Evolutionary conservation across 73 alveolate genomes (phyloP).

Genomic region (Paramecium primaurelia): DNA sequence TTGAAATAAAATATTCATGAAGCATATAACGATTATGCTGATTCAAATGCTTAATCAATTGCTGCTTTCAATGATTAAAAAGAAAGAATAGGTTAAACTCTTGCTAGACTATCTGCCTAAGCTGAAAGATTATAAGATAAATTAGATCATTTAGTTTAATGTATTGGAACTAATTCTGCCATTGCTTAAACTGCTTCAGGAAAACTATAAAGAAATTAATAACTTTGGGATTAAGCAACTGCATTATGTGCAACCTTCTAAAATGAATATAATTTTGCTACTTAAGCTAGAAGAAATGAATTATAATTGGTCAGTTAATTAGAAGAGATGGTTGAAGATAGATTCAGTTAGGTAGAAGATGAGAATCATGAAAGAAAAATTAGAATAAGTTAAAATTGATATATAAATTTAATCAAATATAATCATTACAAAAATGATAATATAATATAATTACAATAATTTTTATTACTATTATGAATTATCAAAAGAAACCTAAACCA

Average conservation of each 20-base stretch:
- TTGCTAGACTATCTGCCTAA: background rate
- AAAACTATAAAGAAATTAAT: slow-evolving; percentile 1
- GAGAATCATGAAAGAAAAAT: background rate
- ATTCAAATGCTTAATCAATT: slow-evolving; percentile 7
- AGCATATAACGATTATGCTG: background rate
- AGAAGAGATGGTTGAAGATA: slow-evolving; percentile 30
- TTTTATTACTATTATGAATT: background rate
- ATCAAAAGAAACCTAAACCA: background rate
- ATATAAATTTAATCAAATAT: background rate
- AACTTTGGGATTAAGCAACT: slow-evolving; percentile 29
- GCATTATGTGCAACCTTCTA: slow-evolving; percentile 34
- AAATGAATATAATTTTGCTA: slow-evolving; percentile 31
- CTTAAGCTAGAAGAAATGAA: slow-evolving; percentile 30
- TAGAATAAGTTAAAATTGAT: background rate
- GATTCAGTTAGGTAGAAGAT: slow-evolving; percentile 32
- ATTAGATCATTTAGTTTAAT: background rate
- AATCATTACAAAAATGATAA: background rate
- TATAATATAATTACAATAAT: background rate
- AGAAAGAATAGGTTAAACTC: background rate
- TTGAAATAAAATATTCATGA: slow-evolving; percentile 6
- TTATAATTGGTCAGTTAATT: background rate
- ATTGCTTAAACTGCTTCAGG: slow-evolving; percentile 2
- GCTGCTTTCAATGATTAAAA: slow-evolving; percentile 38
- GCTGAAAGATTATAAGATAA: slow-evolving; percentile 18
- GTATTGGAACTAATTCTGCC: slow-evolving; percentile 43